Evolutionary conservation across 441 rosid genomes (phyloP).

Genomic region (Corymbia citriodora): DNA sequence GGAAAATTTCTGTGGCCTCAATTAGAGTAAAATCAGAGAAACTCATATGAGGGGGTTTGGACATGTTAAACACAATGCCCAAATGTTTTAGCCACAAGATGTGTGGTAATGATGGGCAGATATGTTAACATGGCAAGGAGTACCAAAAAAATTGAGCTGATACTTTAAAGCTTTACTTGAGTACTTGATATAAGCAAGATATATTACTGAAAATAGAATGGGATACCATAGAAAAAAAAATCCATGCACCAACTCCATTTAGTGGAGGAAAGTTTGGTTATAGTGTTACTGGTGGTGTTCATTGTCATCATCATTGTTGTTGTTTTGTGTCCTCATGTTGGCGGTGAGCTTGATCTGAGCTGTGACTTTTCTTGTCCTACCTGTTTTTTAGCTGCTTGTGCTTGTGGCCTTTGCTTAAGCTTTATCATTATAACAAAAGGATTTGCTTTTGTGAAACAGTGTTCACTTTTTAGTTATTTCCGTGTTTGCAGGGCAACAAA

Average conservation of each 20-base stretch:
- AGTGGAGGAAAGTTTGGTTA: not conserved
- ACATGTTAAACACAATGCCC: not conserved
- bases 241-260: not conserved
- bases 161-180: not conserved
- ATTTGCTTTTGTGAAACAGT: not conserved
- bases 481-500: slow-evolving; percentile 64
- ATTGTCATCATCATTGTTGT: not conserved
- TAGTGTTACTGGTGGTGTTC: not conserved
- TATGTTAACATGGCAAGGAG: not conserved
- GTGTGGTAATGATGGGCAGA: not conserved
- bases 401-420: not conserved
- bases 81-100: not conserved
- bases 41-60: not conserved
- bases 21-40: not conserved
- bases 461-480: not conserved
- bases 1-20: not conserved
- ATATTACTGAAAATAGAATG: not conserved
- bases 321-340: not conserved
- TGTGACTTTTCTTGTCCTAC: slow-evolving; percentile 13
- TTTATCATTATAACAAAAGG: not conserved
- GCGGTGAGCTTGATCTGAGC: not conserved
- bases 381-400: not conserved
- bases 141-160: not conserved
- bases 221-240: not conserved
- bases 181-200: not conserved